phyloP scores from a whole-genome alignment of 1,284 basidiomycete genomes.

The Trametes versicolor region DNA sequence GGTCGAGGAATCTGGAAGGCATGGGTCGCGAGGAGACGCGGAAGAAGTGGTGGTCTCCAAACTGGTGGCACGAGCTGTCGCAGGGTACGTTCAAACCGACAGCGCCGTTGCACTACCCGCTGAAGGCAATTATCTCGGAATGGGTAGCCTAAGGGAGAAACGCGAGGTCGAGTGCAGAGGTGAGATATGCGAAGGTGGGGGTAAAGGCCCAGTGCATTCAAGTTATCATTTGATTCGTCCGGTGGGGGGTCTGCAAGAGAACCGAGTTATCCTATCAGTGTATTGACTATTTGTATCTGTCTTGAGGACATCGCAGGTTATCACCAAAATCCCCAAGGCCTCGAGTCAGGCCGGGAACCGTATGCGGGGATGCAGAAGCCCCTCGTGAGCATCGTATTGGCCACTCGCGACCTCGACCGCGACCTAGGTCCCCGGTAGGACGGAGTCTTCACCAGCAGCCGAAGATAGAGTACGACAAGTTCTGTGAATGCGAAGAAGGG shows the following conservation, averaged over 20 bases:
- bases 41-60: background rate
- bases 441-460: too few species aligned
- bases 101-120: background rate
- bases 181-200: background rate
- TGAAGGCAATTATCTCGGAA: background rate
- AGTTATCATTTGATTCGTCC: too few species aligned
- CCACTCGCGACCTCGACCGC: background rate
- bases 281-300: too few species aligned
- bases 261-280: too few species aligned
- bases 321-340: too few species aligned
- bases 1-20: background rate
- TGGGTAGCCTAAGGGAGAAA: background rate
- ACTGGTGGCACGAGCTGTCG: slow-evolving; percentile 4
- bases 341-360: background rate
- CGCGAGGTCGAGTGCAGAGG: background rate
- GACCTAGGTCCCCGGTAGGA: too few species aligned
- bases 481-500: too few species aligned
- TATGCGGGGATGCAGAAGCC: background rate
- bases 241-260: background rate
- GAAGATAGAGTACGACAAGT: too few species aligned
- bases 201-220: background rate
- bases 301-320: too few species aligned
- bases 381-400: background rate
- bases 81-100: background rate
- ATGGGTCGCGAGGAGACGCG: background rate